Evolutionary conservation across 116 monocot genomes (phyloP).

Genomic region (Phalaenopsis hybrid): DNA sequence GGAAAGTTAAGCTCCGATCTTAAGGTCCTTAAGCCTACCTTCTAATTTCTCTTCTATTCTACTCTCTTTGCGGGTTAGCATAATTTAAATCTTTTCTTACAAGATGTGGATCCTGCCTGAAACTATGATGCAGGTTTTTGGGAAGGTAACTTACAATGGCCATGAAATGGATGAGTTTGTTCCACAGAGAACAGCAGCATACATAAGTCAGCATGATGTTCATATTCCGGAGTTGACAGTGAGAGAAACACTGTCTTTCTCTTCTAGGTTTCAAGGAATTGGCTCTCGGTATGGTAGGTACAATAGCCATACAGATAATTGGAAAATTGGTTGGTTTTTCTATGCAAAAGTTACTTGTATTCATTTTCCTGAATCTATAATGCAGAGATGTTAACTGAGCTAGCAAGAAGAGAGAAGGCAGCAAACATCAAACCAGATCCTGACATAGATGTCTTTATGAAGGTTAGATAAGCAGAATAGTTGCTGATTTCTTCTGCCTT

Average conservation of each 20-base stretch:
- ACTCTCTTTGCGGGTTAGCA: neutral
- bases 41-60: neutral
- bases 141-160: slow-evolving; percentile 38
- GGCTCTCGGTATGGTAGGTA: slow-evolving; percentile 30
- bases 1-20: slow-evolving; percentile 33
- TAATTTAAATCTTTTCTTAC: neutral
- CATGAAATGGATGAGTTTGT: slow-evolving; percentile 35
- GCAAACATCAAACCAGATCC: slow-evolving; percentile 37
- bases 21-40: slow-evolving; percentile 19
- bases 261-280: slow-evolving; percentile 32
- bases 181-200: slow-evolving; percentile 36
- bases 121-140: slow-evolving; percentile 16
- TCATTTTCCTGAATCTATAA: neutral
- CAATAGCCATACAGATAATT: neutral
- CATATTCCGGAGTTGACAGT: slow-evolving; percentile 40
- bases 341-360: neutral
- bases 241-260: slow-evolving; percentile 36
- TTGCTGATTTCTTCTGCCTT: neutral
- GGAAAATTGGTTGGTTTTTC: neutral
- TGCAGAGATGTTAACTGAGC: slow-evolving; percentile 35
- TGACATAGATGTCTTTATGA: neutral
- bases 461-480: neutral
- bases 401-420: slow-evolving; percentile 35
- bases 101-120: neutral
- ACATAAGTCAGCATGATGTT: slow-evolving; percentile 38